Conservation (phyloP, 108 stramenopile genomes). For the Halocafeteria seosinensis region DNA sequence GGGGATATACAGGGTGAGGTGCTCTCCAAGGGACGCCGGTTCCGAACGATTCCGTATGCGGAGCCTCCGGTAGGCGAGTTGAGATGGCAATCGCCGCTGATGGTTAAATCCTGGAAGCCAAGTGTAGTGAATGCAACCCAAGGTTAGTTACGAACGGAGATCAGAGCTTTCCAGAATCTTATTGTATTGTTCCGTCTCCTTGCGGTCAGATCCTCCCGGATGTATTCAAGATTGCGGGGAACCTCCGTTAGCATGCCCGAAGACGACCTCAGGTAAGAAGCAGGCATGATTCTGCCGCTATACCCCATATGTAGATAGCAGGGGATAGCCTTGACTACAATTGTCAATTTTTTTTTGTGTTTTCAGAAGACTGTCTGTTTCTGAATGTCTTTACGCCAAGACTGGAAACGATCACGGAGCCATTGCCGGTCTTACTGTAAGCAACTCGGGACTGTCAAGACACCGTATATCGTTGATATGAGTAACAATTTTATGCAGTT, state of each 20-base stretch:
- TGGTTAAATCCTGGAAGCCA: background rate
- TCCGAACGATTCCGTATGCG: constrained; percentile 34
- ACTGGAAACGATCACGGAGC: background rate
- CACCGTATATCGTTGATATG: too few species aligned
- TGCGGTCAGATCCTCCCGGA: background rate
- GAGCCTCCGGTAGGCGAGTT: constrained; percentile 23
- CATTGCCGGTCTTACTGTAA: background rate
- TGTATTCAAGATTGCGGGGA: background rate
- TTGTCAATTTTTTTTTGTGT: background rate
- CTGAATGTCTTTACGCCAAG: constrained; percentile 24
- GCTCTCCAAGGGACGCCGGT: too few species aligned
- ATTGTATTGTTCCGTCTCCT: background rate
- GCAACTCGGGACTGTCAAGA: too few species aligned
- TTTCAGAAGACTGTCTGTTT: constrained; percentile 24
- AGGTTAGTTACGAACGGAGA: background rate
- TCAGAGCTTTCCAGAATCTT: background rate
- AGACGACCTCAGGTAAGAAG: constrained; percentile 15
- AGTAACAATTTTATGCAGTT: background rate
- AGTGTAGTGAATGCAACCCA: background rate
- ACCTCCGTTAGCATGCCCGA: constrained; percentile 2
- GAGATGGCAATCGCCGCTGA: constrained; percentile 21
- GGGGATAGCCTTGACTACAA: background rate
- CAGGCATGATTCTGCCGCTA: constrained; percentile 23
- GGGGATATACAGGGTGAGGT: too few species aligned
- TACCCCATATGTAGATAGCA: background rate